phyloP scores from a whole-genome alignment of 768 basidiomycete genomes.

The Scleroderma citrinum region DNA sequence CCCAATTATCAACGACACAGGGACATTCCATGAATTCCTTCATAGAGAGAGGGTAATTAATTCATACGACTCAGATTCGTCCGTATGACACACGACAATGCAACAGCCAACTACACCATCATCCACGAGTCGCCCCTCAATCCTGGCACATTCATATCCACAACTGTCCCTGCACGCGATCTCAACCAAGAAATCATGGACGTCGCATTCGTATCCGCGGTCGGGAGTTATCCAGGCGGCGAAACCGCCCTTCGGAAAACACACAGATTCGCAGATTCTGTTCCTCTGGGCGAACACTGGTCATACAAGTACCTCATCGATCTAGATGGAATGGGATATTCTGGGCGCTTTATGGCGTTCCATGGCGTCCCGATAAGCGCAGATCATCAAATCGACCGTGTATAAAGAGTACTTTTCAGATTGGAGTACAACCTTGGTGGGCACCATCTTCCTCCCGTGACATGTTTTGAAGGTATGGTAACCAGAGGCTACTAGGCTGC shows the following conservation, averaged over 20 bases:
- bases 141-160: slow-evolving; percentile 53
- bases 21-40: slow-evolving; percentile 29
- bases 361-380: slow-evolving; percentile 83
- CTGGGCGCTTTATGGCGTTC: slow-evolving; percentile 83
- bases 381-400: slow-evolving; percentile 84
- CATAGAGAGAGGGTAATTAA: not conserved
- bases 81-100: slow-evolving; percentile 59
- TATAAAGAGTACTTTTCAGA: slow-evolving; percentile 89
- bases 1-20: slow-evolving; percentile 84
- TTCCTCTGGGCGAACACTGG: slow-evolving; percentile 85
- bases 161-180: slow-evolving; percentile 47
- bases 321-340: slow-evolving; percentile 94
- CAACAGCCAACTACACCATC: slow-evolving; percentile 50
- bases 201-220: slow-evolving; percentile 74
- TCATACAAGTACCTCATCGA: slow-evolving; percentile 89
- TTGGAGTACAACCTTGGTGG: slow-evolving; percentile 89
- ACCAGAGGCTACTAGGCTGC: slow-evolving; percentile 52
- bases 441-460: too few relatives aligned
- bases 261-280: slow-evolving; percentile 69
- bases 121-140: slow-evolving; percentile 63
- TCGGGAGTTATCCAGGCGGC: slow-evolving; percentile 76
- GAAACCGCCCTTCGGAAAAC: slow-evolving; percentile 53
- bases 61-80: slow-evolving; percentile 44
- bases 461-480: too few relatives aligned
- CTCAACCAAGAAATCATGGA: slow-evolving; percentile 86